Percentiles rank a stretch among this genome's conserved stretches.
Conservation (phyloP, 2,329 filamentous ascomycete species). For the Teratosphaeria nubilosa region DNA sequence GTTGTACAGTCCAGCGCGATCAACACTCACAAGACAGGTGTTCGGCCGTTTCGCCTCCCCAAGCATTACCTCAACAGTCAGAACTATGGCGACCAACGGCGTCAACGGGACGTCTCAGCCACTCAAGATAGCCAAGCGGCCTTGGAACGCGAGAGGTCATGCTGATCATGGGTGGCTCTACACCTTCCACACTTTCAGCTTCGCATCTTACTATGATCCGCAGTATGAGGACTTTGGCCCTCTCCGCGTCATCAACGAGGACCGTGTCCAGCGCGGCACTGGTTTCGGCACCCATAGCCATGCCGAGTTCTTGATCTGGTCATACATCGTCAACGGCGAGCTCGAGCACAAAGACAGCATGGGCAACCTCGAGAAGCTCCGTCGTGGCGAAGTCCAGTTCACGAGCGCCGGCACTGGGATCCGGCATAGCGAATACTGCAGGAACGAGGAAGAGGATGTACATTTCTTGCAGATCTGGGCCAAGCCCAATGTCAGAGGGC, state of each 20-base stretch:
- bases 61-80: constrained; percentile 15
- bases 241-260: constrained; percentile 79
- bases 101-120: constrained; percentile 12
- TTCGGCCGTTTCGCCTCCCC: constrained; percentile 16
- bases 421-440: constrained; percentile 73
- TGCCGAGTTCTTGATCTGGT: constrained; percentile 82
- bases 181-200: constrained; percentile 77
- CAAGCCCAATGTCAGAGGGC: constrained; percentile 61
- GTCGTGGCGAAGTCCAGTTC: constrained; percentile 77
- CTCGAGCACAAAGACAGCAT: constrained; percentile 82
- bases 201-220: constrained; percentile 62
- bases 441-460: constrained; percentile 58
- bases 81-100: constrained; percentile 30
- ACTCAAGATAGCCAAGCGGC: constrained; percentile 61
- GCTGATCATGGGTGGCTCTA: constrained; percentile 80
- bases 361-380: constrained; percentile 60
- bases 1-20: constrained; percentile 31
- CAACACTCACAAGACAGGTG: constrained; percentile 25
- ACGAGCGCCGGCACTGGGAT: constrained; percentile 77
- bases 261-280: constrained; percentile 61
- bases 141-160: constrained; percentile 62
- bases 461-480: constrained; percentile 85
- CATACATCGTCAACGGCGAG: constrained; percentile 74
- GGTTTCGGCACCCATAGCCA: constrained; percentile 83
- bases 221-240: constrained; percentile 60